Evolutionary conservation across 2,329 filamentous ascomycete species (phyloP), one percentile per base, ranked within the genome.

Genomic region (Pezicula neosporulosa): DNA sequence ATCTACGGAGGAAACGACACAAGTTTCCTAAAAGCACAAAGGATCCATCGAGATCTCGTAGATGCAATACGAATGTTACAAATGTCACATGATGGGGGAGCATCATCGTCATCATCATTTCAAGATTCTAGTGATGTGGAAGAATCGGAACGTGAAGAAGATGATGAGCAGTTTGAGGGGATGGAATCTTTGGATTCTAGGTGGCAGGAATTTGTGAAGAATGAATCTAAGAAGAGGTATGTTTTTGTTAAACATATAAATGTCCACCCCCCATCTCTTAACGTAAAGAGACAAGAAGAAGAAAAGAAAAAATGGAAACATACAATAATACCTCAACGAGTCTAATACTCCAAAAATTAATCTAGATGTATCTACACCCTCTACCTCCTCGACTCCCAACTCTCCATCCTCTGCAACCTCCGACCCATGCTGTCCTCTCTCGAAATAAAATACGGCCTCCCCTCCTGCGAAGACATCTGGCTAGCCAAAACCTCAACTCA

Each of bases 51-150:
- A 4, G 50, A 52, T 44, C 44, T 52, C 8, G 50, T 52, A 5
- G 45, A 48, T 43, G 50, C 50, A 19, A 48, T 48, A 38, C 41
- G 48, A 38, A 54, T 48, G 48, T 24, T 54, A 6, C 44, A 50
- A 27, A 80, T 75, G 12, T 73, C 75, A 7, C 59, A 70, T 46
- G 69, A 71, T 46, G 49, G 62, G 65, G 53, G 48, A 53, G 75
- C 79, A 47, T 72, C 24, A 24, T 24, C 21, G 6, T 24, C 61
- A 3, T 24, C 21, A 24, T 24, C 61, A 3, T 71, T 84, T 3
- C 70, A 41, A 2, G 33, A 51, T 19, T 30, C 39, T 7, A 27
- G 37, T 4, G 44, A 47, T 27, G 36, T 42, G 7, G 48, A 38
- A 15, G 52, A 54, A 54, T 16, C 48, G 37, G 28, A 51, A 27